A percentile compares a stretch with the other conserved stretches of the same genome.
Evolutionary conservation across 768 basidiomycete species (phyloP).

Genomic region (Agrocybe chaxingu): DNA sequence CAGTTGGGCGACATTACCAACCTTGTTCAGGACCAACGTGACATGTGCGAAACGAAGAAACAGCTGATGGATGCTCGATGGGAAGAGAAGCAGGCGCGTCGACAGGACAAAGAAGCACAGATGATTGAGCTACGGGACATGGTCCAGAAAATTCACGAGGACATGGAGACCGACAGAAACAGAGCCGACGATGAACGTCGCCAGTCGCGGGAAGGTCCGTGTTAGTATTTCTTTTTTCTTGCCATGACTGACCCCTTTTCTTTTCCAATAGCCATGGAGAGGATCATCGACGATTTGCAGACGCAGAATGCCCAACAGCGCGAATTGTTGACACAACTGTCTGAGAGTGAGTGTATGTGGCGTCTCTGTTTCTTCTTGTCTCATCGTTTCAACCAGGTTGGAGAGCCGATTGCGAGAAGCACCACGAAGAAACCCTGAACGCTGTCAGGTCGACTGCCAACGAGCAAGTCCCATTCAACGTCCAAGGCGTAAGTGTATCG

Average conservation of each 20-base stretch:
- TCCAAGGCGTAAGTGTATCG: slow-evolving; percentile 63
- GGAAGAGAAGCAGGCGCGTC: slow-evolving; percentile 56
- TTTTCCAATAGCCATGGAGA: slow-evolving; percentile 47
- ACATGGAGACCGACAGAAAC: slow-evolving; percentile 48
- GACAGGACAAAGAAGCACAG: slow-evolving; percentile 56
- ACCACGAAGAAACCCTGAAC: slow-evolving; percentile 65
- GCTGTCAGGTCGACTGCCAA: slow-evolving; percentile 69
- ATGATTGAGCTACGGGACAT: slow-evolving; percentile 59
- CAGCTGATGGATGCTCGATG: slow-evolving; percentile 59
- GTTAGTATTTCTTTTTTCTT: neutral
- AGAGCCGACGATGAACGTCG: slow-evolving; percentile 50
- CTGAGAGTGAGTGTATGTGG: slow-evolving; percentile 47
- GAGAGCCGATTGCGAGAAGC: slow-evolving; percentile 61
- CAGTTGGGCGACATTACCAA: slow-evolving; percentile 74
- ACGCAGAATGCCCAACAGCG: slow-evolving; percentile 59
- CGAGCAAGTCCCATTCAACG: slow-evolving; percentile 80
- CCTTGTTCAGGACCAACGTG: slow-evolving; percentile 64
- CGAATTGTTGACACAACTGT: slow-evolving; percentile 50
- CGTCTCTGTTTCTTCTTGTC: neutral
- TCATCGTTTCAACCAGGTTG: slow-evolving; percentile 43
- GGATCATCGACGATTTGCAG: slow-evolving; percentile 55
- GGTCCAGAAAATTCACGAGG: slow-evolving; percentile 54
- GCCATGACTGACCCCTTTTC: slow-evolving; percentile 10
- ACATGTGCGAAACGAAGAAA: slow-evolving; percentile 57
- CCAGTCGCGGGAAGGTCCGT: slow-evolving; percentile 57